Evolutionary conservation across 2,329 filamentous ascomycete genomes (phyloP), one percentile per base, ranked within the genome.

Genomic region (Xylariaceae sp.): DNA sequence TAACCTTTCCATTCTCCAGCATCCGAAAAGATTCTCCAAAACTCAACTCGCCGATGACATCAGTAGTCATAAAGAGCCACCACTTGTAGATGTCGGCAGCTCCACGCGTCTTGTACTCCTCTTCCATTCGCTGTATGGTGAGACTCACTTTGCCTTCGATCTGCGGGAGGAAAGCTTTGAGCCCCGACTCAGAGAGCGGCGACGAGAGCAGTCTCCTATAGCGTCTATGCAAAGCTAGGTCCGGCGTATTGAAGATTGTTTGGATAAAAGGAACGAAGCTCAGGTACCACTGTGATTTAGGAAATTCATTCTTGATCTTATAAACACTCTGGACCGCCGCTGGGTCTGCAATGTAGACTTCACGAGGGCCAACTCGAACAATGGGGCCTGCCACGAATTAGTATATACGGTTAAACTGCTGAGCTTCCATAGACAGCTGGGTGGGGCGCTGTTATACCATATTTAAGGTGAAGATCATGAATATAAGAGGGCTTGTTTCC

Each of bases 1-100:
- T 54, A 59, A 82, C 80, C 70, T 79, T 68, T 14, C 80, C 79
- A 21, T 66, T 62, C 48, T 85, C 81, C 4, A 86, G 65, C 71
- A 81, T 79, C 1, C 71, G 69, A 50, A 85, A 84, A 0, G 80
- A 80, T 23, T 84, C 76, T 0, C 83, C 82, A 65, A 86, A 86
- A 1, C 71, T 76, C 7, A 86, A 65, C 44, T 83, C 75, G 0
- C 77, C 79, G 41, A 85, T 81, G 2, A 83, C 71, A 65, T 86
- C 83, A 0, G 80, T 82, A 0, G 81, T 69, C 73, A 84, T 77
- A 48, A 84, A 82, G 1, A 76, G 66, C 73, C 75, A 82, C 82
- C 82, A 85, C 52, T 83, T 82, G 54, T 77, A 72, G 0, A 85
- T 65, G 56, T 86, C 81, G 0, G 70, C 73, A 0, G 58, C 69